Evolutionary conservation across 1,139 yeast genomes (phyloP).

Genomic region (Kodamaea arcana): DNA sequence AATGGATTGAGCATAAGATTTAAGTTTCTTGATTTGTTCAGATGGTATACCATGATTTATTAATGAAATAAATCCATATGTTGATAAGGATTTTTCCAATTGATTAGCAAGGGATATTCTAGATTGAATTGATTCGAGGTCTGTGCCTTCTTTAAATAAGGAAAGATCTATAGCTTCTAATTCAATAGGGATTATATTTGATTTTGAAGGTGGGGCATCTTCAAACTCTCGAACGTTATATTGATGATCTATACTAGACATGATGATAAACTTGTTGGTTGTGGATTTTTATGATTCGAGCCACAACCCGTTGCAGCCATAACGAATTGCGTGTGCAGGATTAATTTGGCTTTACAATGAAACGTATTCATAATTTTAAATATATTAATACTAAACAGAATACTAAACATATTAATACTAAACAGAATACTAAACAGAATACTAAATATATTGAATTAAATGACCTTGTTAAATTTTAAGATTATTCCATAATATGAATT

Average conservation of each 20-base stretch:
- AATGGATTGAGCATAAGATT: slow-evolving; percentile 20
- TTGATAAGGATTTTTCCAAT: slow-evolving; percentile 19
- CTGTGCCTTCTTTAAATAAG: slow-evolving; percentile 14
- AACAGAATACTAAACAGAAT: no score
- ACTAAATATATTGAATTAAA: no score
- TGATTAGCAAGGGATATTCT: slow-evolving; percentile 16
- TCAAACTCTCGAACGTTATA: slow-evolving; percentile 20
- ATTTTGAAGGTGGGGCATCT: slow-evolving; percentile 16
- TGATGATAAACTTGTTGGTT: no score
- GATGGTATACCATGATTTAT: slow-evolving; percentile 19
- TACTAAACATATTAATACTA: no score
- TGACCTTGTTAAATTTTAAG: no score
- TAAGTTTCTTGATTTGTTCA: slow-evolving; percentile 16
- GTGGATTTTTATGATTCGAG: no score
- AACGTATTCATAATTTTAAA: no score
- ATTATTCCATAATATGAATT: no score
- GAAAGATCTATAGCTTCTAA: slow-evolving; percentile 19
- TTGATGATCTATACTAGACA: slow-evolving; percentile 13
- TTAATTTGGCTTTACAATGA: no score
- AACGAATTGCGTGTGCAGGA: no score
- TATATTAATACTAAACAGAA: no score
- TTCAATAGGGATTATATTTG: slow-evolving; percentile 11
- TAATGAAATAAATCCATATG: slow-evolving; percentile 20
- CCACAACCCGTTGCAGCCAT: no score
- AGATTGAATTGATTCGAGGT: slow-evolving; percentile 10